A percentile compares a stretch with the other conserved stretches of the same genome.
These are phyloP conservation scores for Colletotrichum sp. DNA, from an alignment of 2,329 filamentous ascomycete species.

Conservation along the genomic window DNA sequence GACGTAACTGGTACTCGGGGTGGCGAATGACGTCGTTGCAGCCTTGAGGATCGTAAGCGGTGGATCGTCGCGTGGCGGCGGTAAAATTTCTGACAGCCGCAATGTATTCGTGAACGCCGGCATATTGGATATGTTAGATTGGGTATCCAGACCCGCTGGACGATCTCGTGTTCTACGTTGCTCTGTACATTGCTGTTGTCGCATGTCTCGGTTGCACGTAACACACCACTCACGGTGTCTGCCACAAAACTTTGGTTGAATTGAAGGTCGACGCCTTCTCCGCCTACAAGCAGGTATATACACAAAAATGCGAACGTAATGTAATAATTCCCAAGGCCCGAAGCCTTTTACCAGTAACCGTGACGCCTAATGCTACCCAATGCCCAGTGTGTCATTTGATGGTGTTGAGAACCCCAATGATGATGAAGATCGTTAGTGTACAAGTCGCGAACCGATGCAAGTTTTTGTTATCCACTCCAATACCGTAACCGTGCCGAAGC, in stretches of 20 bases:
- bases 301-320: slow-evolving; percentile 4
- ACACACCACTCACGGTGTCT: background rate
- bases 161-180: background rate
- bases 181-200: background rate
- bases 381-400: slow-evolving; percentile 15
- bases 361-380: slow-evolving; percentile 18
- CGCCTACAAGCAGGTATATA: slow-evolving; percentile 7
- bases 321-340: background rate
- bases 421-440: slow-evolving; percentile 19
- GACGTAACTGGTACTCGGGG: background rate
- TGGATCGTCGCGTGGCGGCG: background rate
- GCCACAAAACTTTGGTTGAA: background rate
- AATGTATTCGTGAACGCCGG: background rate
- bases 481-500: slow-evolving; percentile 20
- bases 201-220: background rate
- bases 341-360: background rate
- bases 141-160: background rate
- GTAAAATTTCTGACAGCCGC: background rate
- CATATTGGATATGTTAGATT: background rate
- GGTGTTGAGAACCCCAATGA: slow-evolving; percentile 16
- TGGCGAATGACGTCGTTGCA: slow-evolving; percentile 17
- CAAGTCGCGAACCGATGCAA: slow-evolving; percentile 20
- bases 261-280: background rate
- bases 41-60: background rate
- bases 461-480: slow-evolving; percentile 18